These are phyloP conservation scores for Petunia axillaris DNA, from an alignment of 257 asterid species.

Conservation along the genomic window DNA sequence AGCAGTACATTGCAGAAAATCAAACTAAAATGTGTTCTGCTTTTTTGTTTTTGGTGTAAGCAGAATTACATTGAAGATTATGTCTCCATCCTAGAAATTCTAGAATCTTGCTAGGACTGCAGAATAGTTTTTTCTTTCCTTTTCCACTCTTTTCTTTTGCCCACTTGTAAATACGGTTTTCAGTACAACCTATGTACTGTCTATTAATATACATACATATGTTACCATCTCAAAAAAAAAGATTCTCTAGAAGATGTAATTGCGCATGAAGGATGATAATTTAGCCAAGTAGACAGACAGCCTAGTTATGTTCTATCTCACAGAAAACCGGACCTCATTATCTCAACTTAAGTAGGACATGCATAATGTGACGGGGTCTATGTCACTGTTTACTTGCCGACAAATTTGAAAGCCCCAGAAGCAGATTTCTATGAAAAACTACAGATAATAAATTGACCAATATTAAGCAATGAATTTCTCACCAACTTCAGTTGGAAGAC, in stretches of 20 bases:
- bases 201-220: too few species aligned
- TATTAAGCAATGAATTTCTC: background rate
- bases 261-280: background rate
- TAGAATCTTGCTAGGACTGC: too few species aligned
- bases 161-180: too few species aligned
- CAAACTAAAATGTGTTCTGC: too few species aligned
- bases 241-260: background rate
- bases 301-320: background rate
- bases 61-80: too few species aligned
- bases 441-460: background rate
- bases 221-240: too few species aligned
- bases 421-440: background rate
- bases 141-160: too few species aligned
- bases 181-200: too few species aligned
- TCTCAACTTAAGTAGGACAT: background rate
- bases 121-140: too few species aligned
- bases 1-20: too few species aligned
- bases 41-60: too few species aligned
- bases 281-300: background rate
- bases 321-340: background rate
- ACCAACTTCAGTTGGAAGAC: background rate
- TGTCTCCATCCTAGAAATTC: too few species aligned
- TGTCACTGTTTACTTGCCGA: background rate
- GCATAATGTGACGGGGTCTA: background rate
- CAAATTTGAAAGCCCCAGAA: background rate